A percentile compares a stretch with the other conserved stretches of the same genome.
Conservation (phyloP, 805 yeast genomes). For the Candida parachauliodes region DNA sequence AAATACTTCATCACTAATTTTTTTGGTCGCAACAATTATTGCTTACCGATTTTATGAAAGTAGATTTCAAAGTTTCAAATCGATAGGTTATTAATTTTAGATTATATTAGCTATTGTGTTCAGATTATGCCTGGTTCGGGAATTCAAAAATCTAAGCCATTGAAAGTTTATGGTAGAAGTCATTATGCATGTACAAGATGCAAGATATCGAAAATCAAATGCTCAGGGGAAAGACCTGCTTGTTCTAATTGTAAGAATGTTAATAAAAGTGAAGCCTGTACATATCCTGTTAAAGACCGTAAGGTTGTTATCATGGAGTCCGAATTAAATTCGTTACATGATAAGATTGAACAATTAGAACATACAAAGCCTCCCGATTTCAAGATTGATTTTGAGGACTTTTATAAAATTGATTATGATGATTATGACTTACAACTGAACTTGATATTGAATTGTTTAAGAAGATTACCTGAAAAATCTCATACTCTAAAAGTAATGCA, state of each 20-base stretch:
- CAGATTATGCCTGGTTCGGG: background rate
- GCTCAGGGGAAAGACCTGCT: conserved; percentile 40
- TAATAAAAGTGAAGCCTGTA: conserved; percentile 28
- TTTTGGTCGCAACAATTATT: background rate
- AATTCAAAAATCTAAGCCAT: conserved; percentile 22
- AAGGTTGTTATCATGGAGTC: conserved; percentile 42
- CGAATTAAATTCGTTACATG: conserved; percentile 33
- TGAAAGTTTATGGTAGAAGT: conserved; percentile 39
- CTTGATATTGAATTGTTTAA: conserved; percentile 16
- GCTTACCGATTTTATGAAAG: too few relatives aligned
- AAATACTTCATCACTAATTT: conserved; percentile 14
- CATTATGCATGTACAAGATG: conserved; percentile 45
- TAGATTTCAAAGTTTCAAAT: too few relatives aligned
- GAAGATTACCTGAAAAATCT: conserved; percentile 22
- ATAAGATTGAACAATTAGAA: conserved; percentile 16
- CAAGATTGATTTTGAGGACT: conserved; percentile 1
- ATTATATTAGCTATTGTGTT: too few relatives aligned
- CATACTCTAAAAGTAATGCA: conserved; percentile 21
- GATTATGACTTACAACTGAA: conserved; percentile 22
- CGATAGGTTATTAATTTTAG: too few relatives aligned
- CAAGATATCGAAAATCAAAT: conserved; percentile 36
- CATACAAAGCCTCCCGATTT: background rate
- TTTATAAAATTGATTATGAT: conserved; percentile 12
- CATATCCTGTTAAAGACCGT: conserved; percentile 36
- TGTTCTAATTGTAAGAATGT: conserved; percentile 37